Percentiles rank a stretch among this genome's conserved stretches.
phyloP scores from a whole-genome alignment of 345 rosid species.

The Corymbia maculata region DNA sequence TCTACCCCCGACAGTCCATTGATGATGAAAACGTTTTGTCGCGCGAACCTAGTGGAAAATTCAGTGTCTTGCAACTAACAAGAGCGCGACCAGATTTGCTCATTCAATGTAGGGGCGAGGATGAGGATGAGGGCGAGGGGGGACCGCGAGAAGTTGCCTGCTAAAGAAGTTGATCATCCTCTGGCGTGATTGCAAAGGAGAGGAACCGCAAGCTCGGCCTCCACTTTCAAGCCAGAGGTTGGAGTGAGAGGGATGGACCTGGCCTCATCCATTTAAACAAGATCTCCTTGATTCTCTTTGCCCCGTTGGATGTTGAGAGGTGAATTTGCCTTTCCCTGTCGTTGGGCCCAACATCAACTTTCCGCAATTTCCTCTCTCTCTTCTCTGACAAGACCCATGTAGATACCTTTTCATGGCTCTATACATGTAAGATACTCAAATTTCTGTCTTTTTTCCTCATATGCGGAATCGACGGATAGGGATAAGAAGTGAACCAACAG shows the following conservation, averaged over 20 bases:
- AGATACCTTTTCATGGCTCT: conserved; percentile 9
- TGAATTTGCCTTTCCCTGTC: conserved; percentile 44
- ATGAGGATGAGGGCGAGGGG: not conserved
- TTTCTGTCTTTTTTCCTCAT: not conserved
- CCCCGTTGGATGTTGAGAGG: conserved; percentile 31
- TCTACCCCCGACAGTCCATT: not conserved
- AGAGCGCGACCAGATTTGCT: not conserved
- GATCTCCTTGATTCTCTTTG: conserved; percentile 61
- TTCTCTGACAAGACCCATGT: not conserved
- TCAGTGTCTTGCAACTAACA: not conserved
- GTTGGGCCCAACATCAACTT: conserved; percentile 12
- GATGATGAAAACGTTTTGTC: not conserved
- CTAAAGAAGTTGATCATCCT: not conserved
- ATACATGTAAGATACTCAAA: not conserved
- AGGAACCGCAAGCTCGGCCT: conserved; percentile 9
- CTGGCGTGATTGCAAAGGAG: conserved; percentile 6
- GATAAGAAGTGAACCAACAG: not conserved
- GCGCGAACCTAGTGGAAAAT: not conserved
- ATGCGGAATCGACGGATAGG: not conserved
- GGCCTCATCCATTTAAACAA: conserved; percentile 27
- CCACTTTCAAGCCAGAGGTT: conserved; percentile 30
- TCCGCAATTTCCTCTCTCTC: not conserved
- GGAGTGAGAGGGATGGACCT: conserved; percentile 26
- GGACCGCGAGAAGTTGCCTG: not conserved
- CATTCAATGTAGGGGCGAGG: not conserved